Percentiles rank a stretch among this genome's conserved stretches.
Conservation (phyloP, 2,329 filamentous ascomycete genomes). For the Aspergillus ibericus region DNA sequence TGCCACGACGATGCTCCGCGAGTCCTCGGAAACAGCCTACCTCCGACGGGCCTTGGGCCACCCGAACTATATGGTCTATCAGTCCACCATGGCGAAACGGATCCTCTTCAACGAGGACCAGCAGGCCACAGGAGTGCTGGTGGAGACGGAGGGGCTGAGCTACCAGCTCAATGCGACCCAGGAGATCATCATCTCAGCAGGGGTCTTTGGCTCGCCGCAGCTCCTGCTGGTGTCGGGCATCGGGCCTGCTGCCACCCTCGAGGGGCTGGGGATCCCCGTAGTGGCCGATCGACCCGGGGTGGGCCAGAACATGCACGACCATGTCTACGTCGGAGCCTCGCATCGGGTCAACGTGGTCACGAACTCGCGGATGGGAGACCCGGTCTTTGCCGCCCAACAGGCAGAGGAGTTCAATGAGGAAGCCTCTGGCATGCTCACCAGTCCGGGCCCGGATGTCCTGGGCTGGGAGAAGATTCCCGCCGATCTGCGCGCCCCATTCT, state of each 20-base stretch:
- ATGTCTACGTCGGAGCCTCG: slow-evolving; percentile 25
- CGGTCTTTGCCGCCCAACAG: slow-evolving; percentile 12
- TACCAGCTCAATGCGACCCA: slow-evolving; percentile 15
- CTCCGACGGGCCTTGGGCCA: neutral
- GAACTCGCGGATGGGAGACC: slow-evolving; percentile 16
- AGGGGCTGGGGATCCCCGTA: slow-evolving; percentile 40
- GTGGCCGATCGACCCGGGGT: slow-evolving; percentile 51
- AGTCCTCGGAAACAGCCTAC: slow-evolving; percentile 16
- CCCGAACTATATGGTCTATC: slow-evolving; percentile 17
- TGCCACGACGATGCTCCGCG: slow-evolving; percentile 5
- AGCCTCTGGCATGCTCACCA: neutral
- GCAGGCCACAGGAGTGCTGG: slow-evolving; percentile 7
- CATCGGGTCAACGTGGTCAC: slow-evolving; percentile 29
- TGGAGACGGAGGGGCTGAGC: neutral
- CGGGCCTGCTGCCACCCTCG: slow-evolving; percentile 41
- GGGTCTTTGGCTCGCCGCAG: slow-evolving; percentile 44
- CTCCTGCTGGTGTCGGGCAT: slow-evolving; percentile 52
- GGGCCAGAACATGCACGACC: slow-evolving; percentile 41
- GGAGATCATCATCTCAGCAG: slow-evolving; percentile 48
- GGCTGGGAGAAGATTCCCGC: slow-evolving; percentile 14
- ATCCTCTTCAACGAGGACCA: slow-evolving; percentile 10
- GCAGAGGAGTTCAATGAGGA: neutral
- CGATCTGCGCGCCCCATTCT: neutral
- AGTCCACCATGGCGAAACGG: slow-evolving; percentile 6
- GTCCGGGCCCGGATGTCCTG: slow-evolving; percentile 1